These are phyloP conservation scores for Candida nemodendra DNA, from an alignment of 805 yeast species.

Conservation along the genomic window DNA sequence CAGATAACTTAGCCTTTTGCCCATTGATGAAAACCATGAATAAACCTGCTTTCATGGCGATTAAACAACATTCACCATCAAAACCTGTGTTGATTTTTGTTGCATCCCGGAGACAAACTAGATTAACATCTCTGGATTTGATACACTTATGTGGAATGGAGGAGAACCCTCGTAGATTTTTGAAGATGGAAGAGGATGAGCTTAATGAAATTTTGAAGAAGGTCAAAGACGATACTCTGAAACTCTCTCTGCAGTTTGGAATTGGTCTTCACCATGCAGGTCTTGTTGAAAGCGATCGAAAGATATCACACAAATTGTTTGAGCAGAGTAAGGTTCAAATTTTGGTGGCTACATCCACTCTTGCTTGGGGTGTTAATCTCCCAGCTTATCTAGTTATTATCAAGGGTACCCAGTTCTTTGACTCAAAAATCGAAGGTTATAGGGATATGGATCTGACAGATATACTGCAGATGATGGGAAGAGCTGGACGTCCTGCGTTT, in stretches of 20 bases:
- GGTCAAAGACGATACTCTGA: constrained; percentile 82
- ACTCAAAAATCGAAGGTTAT: constrained; percentile 64
- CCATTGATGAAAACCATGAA: constrained; percentile 87
- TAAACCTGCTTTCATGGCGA: constrained; percentile 89
- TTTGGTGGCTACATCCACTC: constrained; percentile 74
- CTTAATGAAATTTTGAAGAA: constrained; percentile 45
- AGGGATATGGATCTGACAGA: constrained; percentile 82
- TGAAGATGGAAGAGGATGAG: constrained; percentile 65
- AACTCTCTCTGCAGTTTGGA: constrained; percentile 72
- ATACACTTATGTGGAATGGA: constrained; percentile 80
- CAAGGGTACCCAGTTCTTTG: constrained; percentile 71
- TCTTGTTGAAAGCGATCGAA: constrained; percentile 68
- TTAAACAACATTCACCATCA: constrained; percentile 83
- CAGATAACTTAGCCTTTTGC: constrained; percentile 76
- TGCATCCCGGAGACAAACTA: constrained; percentile 79
- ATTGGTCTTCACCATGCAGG: constrained; percentile 86
- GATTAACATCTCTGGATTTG: constrained; percentile 75
- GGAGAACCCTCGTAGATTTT: constrained; percentile 68
- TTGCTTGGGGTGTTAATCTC: constrained; percentile 85
- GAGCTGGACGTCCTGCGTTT: constrained; percentile 81
- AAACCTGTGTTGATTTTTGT: constrained; percentile 86
- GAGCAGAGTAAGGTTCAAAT: constrained; percentile 69
- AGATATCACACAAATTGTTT: constrained; percentile 66
- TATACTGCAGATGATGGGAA: constrained; percentile 80
- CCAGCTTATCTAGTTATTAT: constrained; percentile 79